phyloP scores from a whole-genome alignment of 768 basidiomycete genomes.

The Psilocybe tampanensis region DNA sequence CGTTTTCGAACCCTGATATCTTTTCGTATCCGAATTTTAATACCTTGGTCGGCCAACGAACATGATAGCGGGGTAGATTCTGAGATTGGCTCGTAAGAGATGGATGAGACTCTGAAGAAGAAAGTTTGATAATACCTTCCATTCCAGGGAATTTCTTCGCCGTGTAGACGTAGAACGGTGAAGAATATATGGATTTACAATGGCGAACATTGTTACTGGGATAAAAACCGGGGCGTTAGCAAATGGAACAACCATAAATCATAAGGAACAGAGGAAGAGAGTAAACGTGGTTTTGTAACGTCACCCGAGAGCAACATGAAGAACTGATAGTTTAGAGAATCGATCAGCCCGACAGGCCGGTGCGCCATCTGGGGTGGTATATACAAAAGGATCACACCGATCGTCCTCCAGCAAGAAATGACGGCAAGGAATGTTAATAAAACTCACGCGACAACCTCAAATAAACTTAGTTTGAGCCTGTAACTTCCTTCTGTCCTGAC shows the following conservation, averaged over 20 bases:
- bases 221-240: not conserved
- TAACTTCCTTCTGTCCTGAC: constrained; percentile 94
- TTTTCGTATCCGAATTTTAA: constrained; percentile 93
- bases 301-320: not conserved
- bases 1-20: constrained; percentile 85
- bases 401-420: not conserved
- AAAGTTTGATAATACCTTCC: constrained; percentile 64
- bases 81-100: constrained; percentile 28
- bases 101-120: not conserved
- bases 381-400: not conserved
- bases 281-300: not conserved
- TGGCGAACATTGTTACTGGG: constrained; percentile 81
- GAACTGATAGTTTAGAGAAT: not conserved
- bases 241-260: not conserved
- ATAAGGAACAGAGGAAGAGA: no score
- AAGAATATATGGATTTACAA: constrained; percentile 88
- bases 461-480: constrained; percentile 69
- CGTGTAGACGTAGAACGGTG: constrained; percentile 92
- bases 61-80: constrained; percentile 90
- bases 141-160: constrained; percentile 97
- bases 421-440: not conserved
- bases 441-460: constrained; percentile 89
- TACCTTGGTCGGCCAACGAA: constrained; percentile 92
- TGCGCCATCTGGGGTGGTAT: not conserved
- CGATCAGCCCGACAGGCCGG: constrained; percentile 10